Base-by-base conservation (phyloP, 805 yeast species). In the Yamadazyma akitaensis region DNA sequence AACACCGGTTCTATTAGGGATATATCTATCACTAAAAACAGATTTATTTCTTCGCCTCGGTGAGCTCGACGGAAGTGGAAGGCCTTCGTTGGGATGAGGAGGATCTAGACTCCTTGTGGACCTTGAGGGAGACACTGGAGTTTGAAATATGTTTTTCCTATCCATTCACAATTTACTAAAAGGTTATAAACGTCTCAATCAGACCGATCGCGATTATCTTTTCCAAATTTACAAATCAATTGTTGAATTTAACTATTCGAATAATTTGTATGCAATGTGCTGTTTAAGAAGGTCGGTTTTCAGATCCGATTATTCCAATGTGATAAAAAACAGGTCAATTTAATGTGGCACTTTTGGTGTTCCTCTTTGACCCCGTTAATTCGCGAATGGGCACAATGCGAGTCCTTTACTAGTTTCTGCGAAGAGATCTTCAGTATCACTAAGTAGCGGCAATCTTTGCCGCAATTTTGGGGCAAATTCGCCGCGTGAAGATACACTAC, bases 1-100 rank as follows among this genome's bases (percentile, higher is more conserved):
- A 21, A 89, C 79, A 0, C 96, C 96, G 1, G 88, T 82, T 41
- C 99, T 68, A 50, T 80, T 82, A 5, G 99, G 99, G 24, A 94
- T 88, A 63, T 82, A 89, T 46, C 98, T 71, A 64, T 91, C 99
- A 51, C 87, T 82, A 65, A 85, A 87, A 0, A 80, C 71, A 2
- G 78, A 64, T 42, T 67, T 63, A 46, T 75, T 75, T 48, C 82
- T 63, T 58, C 82, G 63, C 24, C 81, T 73, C 1, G 82, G 79
- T 2, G 73, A 61, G 12, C 61, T 44, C 8, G 49, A 65, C 18
- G 70, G 55, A 42, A 59, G 37, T 28, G 58, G 40, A 2, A 55
- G 45, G 24, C 52, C 55, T 10, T 67, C 72, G 40, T 61, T 62
- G 2, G 68, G 59, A 42, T 58, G 59, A 3, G 76, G 75, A 5